Evolutionary conservation across 495 filamentous ascomycete species (phyloP).

Genomic region (Parmelia sp.): DNA sequence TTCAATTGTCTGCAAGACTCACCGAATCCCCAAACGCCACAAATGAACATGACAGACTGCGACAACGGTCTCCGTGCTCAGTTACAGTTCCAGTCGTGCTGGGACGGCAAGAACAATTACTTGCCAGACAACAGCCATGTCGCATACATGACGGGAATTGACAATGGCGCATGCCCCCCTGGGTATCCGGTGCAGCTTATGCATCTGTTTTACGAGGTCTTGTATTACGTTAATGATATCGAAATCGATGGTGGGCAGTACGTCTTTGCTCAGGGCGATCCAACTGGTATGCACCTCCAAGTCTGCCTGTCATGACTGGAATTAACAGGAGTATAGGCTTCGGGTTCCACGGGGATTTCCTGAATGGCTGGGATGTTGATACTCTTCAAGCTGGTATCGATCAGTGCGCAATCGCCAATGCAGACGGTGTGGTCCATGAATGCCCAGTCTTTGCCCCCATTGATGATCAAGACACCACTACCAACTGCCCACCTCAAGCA

Average conservation of each 20-base stretch:
- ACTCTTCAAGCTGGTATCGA: constrained; percentile 22
- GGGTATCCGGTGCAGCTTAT: constrained; percentile 36
- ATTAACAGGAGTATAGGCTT: constrained; percentile 32
- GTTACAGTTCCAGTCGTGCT: constrained; percentile 42
- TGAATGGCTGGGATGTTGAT: constrained; percentile 42
- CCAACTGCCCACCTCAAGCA: constrained; percentile 24
- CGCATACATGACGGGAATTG: constrained; percentile 32
- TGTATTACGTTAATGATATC: constrained; percentile 28
- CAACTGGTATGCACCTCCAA: constrained; percentile 27
- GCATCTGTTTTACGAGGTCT: constrained; percentile 40
- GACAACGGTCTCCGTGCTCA: constrained; percentile 36
- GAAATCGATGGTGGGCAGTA: constrained; percentile 23
- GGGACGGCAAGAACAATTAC: constrained; percentile 30
- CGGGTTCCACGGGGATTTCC: constrained; percentile 44
- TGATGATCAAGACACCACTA: constrained; percentile 22
- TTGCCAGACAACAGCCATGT: constrained; percentile 39
- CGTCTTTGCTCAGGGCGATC: constrained; percentile 37
- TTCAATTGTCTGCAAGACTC: constrained; percentile 32
- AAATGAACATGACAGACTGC: constrained; percentile 26
- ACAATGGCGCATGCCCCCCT: constrained; percentile 37
- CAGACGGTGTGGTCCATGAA: constrained; percentile 28
- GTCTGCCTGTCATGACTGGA: neutral
- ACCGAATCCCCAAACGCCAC: constrained; percentile 16
- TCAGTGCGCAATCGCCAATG: neutral
- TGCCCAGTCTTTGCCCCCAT: constrained; percentile 31